Percentiles rank a stretch among this genome's conserved stretches.
These are phyloP conservation scores for Gossypium ekmanianum DNA, from an alignment of 345 rosid species.

Conservation along the genomic window DNA sequence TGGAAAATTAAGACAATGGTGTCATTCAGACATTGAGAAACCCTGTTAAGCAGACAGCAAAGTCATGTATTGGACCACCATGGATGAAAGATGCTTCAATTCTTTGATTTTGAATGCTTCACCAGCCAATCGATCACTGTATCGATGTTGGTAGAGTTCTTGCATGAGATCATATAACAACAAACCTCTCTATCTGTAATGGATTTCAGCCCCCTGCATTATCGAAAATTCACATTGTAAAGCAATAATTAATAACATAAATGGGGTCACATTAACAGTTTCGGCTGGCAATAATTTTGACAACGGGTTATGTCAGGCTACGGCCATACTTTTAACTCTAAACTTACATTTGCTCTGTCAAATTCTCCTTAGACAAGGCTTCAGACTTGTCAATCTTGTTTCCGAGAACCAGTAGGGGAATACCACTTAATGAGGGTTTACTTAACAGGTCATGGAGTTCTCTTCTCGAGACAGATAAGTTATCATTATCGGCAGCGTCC, in stretches of 20 bases:
- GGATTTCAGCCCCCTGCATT: slow-evolving; percentile 52
- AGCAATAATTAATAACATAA: neutral
- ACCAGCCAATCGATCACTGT: slow-evolving; percentile 69
- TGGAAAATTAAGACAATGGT: slow-evolving; percentile 16
- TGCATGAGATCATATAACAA: slow-evolving; percentile 71
- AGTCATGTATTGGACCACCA: slow-evolving; percentile 11
- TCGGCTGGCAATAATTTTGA: neutral
- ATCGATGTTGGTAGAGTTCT: slow-evolving; percentile 66
- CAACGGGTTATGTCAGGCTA: neutral
- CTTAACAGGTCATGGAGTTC: slow-evolving; percentile 73
- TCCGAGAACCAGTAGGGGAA: slow-evolving; percentile 66
- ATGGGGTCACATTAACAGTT: neutral
- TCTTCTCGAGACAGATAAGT: slow-evolving; percentile 52
- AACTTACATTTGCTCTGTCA: slow-evolving; percentile 55
- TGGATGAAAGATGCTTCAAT: slow-evolving; percentile 24
- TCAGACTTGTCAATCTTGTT: slow-evolving; percentile 72
- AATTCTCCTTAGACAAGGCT: slow-evolving; percentile 52
- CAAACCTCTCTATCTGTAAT: slow-evolving; percentile 61
- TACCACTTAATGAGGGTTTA: slow-evolving; percentile 56
- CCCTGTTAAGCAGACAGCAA: slow-evolving; percentile 18
- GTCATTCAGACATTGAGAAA: neutral
- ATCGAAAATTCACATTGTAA: neutral
- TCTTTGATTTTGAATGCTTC: slow-evolving; percentile 69
- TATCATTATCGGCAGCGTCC: slow-evolving; percentile 66
- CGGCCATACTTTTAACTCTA: neutral